Conservation (phyloP, 495 filamentous ascomycete genomes). For the Daldinia concentrica region DNA sequence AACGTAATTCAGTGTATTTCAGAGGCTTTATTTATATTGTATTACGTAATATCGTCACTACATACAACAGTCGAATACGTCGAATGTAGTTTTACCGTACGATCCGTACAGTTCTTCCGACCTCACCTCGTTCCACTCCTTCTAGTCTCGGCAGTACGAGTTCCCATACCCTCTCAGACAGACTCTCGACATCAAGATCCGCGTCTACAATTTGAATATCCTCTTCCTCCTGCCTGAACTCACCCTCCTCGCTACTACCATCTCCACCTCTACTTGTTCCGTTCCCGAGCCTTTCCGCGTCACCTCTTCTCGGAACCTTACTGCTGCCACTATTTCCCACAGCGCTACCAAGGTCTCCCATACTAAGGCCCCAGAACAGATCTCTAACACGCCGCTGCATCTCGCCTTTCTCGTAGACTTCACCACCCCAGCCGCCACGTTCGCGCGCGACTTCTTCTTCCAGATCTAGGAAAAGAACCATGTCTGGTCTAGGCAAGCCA, state of each 20-base stretch:
- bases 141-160: constrained; percentile 57
- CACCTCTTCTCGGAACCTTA: constrained; percentile 23
- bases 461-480: constrained; percentile 87
- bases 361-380: constrained; percentile 68
- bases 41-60: neutral
- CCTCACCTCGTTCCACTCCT: constrained; percentile 57
- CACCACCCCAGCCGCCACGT: constrained; percentile 84
- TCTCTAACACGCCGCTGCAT: constrained; percentile 84
- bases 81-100: constrained; percentile 44
- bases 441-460: constrained; percentile 73
- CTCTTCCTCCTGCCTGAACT: constrained; percentile 61
- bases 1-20: neutral
- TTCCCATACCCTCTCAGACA: constrained; percentile 61
- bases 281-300: constrained; percentile 38
- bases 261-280: constrained; percentile 30
- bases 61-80: neutral
- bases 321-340: constrained; percentile 9
- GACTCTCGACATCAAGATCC: constrained; percentile 58
- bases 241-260: constrained; percentile 44
- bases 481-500: constrained; percentile 86
- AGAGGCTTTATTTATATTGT: neutral
- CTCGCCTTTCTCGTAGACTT: constrained; percentile 85
- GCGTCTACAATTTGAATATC: constrained; percentile 66
- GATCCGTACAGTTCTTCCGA: constrained; percentile 54
- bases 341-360: constrained; percentile 55